Evolutionary conservation across 495 filamentous ascomycete species (phyloP), one percentile per base, ranked within the genome.

Genomic region (Penicillium crystallinum): DNA sequence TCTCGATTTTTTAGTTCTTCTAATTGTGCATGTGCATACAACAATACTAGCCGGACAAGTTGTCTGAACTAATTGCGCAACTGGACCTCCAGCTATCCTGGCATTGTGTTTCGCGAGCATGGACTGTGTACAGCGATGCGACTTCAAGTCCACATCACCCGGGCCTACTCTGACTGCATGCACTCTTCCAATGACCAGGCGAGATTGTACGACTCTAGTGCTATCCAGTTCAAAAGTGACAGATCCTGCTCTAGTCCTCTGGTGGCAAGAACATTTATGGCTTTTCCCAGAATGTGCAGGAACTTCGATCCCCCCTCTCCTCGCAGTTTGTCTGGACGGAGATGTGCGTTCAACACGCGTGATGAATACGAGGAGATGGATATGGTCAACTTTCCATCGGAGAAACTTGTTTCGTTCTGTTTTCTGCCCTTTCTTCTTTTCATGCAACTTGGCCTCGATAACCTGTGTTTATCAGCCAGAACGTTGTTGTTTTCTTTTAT

Each of bases 301-400:
- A 34, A 34, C 18, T 33, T 40, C 36, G 25, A 14, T 14, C 12
- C 1, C 19, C n/a, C 12, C 30, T 50, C 18, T 17, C 35, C 31
- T 38, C 23, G 36, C 34, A 29, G 2, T 52, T 46, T 45, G 29
- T 29, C 25, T 45, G 15, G 37, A 46, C 36, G 21, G 33, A 14
- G 33, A 46, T 53, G 52, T 48, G 51, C 59, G 62, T 63, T 65
- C 62, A 59, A 62, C 59, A 59, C 59, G 47, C 45, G 51, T 49
- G 49, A 49, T 38, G 11, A 25, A 23, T 37, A 30, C 23, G 39
- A 22, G 30, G 40, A 50, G 22, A 29, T 35, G 45, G 33, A n/a
- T 27, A 29, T 27, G 34, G 43, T 18, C 36, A 22, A 22, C 39
- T 15, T 49, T 35, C 25, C 37, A 31, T 42, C n/a, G 27, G 37